These are phyloP conservation scores for Boletus huronensis DNA, from an alignment of 768 basidiomycete genomes.

Conservation along the genomic window DNA sequence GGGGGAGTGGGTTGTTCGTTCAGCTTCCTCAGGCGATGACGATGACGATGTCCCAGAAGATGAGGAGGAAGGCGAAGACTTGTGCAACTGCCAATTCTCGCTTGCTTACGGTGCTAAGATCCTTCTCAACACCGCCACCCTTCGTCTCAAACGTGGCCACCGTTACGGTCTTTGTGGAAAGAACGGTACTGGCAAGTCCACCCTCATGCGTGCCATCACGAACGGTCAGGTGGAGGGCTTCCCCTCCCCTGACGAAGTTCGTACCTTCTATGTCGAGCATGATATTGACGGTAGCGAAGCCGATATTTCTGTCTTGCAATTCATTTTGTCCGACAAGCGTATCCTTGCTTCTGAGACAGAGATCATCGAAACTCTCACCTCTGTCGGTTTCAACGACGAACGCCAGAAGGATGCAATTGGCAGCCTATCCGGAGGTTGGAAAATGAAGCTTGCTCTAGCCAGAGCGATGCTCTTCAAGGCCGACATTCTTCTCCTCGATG, in stretches of 20 bases:
- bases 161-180: constrained; percentile 98
- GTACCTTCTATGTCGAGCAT: constrained; percentile 99
- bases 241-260: constrained; percentile 95
- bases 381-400: constrained; percentile 88
- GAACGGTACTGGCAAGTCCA: constrained; percentile 98
- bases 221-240: constrained; percentile 98
- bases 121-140: constrained; percentile 90
- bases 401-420: constrained; percentile 86
- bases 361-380: constrained; percentile 73
- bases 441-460: constrained; percentile 98
- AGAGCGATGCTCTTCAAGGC: constrained; percentile 98
- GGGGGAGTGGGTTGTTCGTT: constrained; percentile 87
- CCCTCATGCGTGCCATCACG: constrained; percentile 89
- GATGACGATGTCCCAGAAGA: constrained; percentile 72
- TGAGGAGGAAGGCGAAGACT: constrained; percentile 97
- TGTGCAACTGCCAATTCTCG: constrained; percentile 99
- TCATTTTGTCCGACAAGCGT: constrained; percentile 84
- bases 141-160: constrained; percentile 97
- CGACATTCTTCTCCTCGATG: constrained; percentile 93
- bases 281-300: constrained; percentile 96
- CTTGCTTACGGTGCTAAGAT: constrained; percentile 99
- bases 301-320: constrained; percentile 84
- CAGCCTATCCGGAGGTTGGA: constrained; percentile 96
- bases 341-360: constrained; percentile 68
- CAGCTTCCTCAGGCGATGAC: constrained; percentile 72